Conservation (phyloP, 192 early-diverging fungal species). For the Umbelopsis isabellina region DNA sequence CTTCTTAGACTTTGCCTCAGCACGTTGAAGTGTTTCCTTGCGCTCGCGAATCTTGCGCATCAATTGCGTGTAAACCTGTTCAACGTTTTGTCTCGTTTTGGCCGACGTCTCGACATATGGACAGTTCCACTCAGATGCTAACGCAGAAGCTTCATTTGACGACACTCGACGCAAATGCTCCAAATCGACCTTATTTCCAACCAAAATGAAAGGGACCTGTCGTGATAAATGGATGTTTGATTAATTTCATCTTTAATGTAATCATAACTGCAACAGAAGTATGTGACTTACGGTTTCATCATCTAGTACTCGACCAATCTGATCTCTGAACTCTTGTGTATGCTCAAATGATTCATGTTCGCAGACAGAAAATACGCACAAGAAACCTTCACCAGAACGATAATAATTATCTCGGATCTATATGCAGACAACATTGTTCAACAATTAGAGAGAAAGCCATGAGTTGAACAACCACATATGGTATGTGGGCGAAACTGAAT, state of each 20-base stretch:
- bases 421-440: background rate
- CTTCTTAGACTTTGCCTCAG: conserved; percentile 38
- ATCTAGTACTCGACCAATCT: conserved; percentile 83
- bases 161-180: conserved; percentile 63
- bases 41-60: conserved; percentile 78
- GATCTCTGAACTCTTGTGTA: conserved; percentile 84
- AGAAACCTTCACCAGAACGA: conserved; percentile 82
- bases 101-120: conserved; percentile 74
- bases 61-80: conserved; percentile 71
- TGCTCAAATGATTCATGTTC: conserved; percentile 81
- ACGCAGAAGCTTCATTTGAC: conserved; percentile 56
- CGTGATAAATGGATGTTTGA: background rate
- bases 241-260: background rate
- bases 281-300: conserved; percentile 62
- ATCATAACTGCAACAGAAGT: background rate
- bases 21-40: conserved; percentile 45
- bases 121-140: conserved; percentile 71
- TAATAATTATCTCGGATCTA: conserved; percentile 87
- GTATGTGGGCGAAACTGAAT: background rate
- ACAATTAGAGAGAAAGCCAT: background rate
- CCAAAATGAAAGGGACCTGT: conserved; percentile 77
- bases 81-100: conserved; percentile 80
- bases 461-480: conserved; percentile 6
- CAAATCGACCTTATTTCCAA: conserved; percentile 81
- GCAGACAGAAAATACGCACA: conserved; percentile 83